These are phyloP conservation scores for Umbelopsis sp. DNA, from an alignment of 371 early-diverging fungal genomes.

Conservation along the genomic window DNA sequence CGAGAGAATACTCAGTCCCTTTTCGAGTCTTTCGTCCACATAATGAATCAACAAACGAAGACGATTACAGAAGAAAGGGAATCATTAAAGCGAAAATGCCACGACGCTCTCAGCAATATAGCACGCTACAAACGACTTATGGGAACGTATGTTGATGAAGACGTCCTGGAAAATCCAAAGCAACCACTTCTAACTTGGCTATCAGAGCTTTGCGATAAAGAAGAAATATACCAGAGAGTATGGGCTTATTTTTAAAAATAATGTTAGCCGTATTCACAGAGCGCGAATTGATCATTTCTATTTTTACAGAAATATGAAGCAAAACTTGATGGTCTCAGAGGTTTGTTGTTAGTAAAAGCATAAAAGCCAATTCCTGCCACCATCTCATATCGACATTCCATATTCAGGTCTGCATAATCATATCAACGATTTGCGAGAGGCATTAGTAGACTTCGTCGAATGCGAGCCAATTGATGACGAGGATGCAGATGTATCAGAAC, in stretches of 20 bases:
- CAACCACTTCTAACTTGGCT: slow-evolving; percentile 22
- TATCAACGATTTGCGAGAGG: slow-evolving; percentile 21
- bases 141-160: slow-evolving; percentile 28
- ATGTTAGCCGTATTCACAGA: background rate
- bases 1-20: background rate
- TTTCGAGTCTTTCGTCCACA: slow-evolving; percentile 8
- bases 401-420: slow-evolving; percentile 28
- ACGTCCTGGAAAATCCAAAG: slow-evolving; percentile 10
- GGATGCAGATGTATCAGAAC: slow-evolving; percentile 43
- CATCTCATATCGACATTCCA: no score
- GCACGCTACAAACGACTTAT: slow-evolving; percentile 24
- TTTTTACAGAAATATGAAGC: slow-evolving; percentile 25
- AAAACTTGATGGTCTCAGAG: slow-evolving; percentile 23
- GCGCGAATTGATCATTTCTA: slow-evolving; percentile 3
- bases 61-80: slow-evolving; percentile 20
- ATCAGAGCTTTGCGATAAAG: slow-evolving; percentile 22
- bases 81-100: slow-evolving; percentile 18
- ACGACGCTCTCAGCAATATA: slow-evolving; percentile 19
- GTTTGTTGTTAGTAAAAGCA: slow-evolving; percentile 14
- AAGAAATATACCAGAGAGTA: slow-evolving; percentile 25
- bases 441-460: slow-evolving; percentile 35
- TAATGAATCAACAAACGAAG: slow-evolving; percentile 18
- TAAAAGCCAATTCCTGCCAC: no score
- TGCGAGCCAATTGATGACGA: slow-evolving; percentile 26
- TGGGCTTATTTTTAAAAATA: background rate